These are phyloP conservation scores for Gyrodon lividus DNA, from an alignment of 768 basidiomycete species.

Conservation along the genomic window DNA sequence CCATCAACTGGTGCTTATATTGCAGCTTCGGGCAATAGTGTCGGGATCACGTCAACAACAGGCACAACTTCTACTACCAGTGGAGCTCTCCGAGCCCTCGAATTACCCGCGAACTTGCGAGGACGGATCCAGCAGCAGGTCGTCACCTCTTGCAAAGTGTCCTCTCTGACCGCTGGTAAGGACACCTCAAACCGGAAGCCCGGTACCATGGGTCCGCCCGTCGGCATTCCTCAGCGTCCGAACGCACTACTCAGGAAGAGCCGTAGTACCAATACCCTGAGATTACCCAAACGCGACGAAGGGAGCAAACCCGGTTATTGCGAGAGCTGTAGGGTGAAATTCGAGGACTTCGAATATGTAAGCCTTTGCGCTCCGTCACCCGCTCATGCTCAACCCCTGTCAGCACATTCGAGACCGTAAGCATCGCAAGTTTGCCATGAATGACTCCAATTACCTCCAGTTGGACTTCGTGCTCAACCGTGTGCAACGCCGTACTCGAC, in stretches of 20 bases:
- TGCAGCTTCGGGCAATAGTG: constrained; percentile 95
- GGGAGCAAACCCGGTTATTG: constrained; percentile 94
- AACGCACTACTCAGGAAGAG: constrained; percentile 62
- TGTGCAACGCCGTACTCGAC: constrained; percentile 47
- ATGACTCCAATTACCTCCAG: constrained; percentile 73
- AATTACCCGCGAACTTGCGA: constrained; percentile 53
- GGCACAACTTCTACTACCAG: constrained; percentile 77
- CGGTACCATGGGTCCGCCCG: constrained; percentile 67
- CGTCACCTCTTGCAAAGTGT: constrained; percentile 59
- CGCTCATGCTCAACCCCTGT: constrained; percentile 3
- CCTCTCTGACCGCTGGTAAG: constrained; percentile 27
- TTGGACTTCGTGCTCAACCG: constrained; percentile 74
- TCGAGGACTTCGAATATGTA: constrained; percentile 83
- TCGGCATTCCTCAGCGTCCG: constrained; percentile 52
- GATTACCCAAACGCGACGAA: constrained; percentile 78
- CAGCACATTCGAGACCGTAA: constrained; percentile 74
- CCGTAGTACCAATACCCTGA: constrained; percentile 76
- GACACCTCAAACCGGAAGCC: constrained; percentile 26
- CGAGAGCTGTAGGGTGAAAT: constrained; percentile 91
- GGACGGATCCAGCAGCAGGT: constrained; percentile 64
- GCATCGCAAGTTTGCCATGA: constrained; percentile 80
- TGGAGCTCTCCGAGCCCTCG: constrained; percentile 40
- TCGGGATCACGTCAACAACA: constrained; percentile 86
- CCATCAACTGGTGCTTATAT: constrained; percentile 64
- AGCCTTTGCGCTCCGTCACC: constrained; percentile 12